Conservation (phyloP, 1,284 basidiomycete genomes). For the Papiliotrema nemorosa region DNA sequence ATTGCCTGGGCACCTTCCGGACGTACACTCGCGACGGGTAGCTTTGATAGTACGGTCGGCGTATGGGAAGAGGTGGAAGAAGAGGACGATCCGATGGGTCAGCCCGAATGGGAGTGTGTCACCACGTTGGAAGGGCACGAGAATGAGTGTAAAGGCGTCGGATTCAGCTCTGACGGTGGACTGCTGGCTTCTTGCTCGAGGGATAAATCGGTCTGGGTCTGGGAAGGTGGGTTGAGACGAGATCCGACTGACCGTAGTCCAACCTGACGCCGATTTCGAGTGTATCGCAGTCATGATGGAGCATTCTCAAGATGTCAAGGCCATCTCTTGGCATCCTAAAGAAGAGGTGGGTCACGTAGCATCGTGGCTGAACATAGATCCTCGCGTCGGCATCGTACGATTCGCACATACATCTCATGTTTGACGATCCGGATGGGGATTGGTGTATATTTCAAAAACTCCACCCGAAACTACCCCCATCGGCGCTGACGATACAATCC, state of each 20-base stretch:
- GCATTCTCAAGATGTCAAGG: constrained; percentile 95
- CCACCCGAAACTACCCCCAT: constrained; percentile 64
- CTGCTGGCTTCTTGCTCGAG: constrained; percentile 88
- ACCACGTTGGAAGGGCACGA: constrained; percentile 92
- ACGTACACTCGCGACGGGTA: constrained; percentile 83
- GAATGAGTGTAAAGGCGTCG: constrained; percentile 93
- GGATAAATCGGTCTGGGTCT: constrained; percentile 98
- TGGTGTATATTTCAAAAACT: constrained; percentile 87
- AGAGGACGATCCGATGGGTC: constrained; percentile 23
- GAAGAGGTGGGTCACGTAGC: constrained; percentile 67
- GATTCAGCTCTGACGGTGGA: constrained; percentile 72
- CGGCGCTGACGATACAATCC: constrained; percentile 19
- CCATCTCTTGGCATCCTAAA: constrained; percentile 86
- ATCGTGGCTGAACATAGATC: constrained; percentile 58
- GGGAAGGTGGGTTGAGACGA: constrained; percentile 71
- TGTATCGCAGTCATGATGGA: constrained; percentile 96
- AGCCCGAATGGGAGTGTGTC: constrained; percentile 55
- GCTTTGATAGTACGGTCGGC: constrained; percentile 89
- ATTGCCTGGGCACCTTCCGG: constrained; percentile 90
- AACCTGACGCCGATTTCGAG: constrained; percentile 91
- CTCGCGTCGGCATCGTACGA: constrained; percentile 97
- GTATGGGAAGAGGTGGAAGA: constrained; percentile 74
- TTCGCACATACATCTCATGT: constrained; percentile 89
- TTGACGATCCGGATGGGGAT: constrained; percentile 91
- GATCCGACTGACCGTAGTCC: constrained; percentile 54